Evolutionary conservation across 1,284 basidiomycete species (phyloP), one percentile per base, ranked within the genome.

Genomic region (Puccinia brachypodii): DNA sequence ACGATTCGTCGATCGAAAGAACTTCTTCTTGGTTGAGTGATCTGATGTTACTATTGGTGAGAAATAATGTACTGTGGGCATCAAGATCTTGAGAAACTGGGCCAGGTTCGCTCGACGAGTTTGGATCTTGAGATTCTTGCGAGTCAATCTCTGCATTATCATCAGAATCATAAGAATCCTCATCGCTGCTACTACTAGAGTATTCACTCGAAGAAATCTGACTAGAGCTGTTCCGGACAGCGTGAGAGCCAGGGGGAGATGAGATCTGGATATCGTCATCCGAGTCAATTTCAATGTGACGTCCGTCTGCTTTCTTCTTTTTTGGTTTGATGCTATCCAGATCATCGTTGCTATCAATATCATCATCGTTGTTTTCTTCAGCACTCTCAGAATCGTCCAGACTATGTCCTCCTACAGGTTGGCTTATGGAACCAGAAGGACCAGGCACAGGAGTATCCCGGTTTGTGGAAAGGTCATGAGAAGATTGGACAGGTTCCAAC

Each of bases 1-100:
- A 16, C 16, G 73, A 58, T 16, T 60, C 33, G 6, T 42, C 73
- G 22, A 74, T 74, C 19, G 72, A 74, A 74, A 74, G 31, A 22
- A 75, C 1, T 36, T 75, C 53, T 40, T 58, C 56, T 58, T 0
- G 25, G 60, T 60, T 40, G 11, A 16, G 22, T 73, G 44, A 53
- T 19, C 2, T n/a, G n/a, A n/a, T n/a, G n/a, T n/a, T 6, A 47
- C n/a, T 33, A 22, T 50, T 28, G 42, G 50, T 44, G 6, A 68
- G 40, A 14, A 42, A 68, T 25, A 40, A 44, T 38, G 40, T 3
- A 14, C 19, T 36, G 22, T 11, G 16, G 2, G 64, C 8, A 44
- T 38, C 22, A 28, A 25, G n/a, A 28, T 68, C 64, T 44, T 68
- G 64, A 25, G 64, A 68, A 28, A n/a, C 64, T 22, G 64, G 64